A percentile compares a stretch with the other conserved stretches of the same genome.
Conservation (phyloP, 2,329 filamentous ascomycete genomes). For the Aspergillus sp. region DNA sequence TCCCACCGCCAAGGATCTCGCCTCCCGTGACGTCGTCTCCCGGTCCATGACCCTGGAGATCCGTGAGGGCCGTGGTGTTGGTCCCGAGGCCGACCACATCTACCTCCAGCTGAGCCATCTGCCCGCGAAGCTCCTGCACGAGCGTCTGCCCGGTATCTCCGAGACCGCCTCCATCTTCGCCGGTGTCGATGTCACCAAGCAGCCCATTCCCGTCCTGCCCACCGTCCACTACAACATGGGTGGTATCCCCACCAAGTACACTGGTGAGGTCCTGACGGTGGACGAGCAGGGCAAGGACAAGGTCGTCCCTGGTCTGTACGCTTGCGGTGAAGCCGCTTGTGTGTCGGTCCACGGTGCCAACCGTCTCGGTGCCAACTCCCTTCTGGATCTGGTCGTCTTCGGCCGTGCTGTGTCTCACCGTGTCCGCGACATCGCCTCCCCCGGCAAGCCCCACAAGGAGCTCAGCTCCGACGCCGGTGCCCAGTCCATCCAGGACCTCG, state of each 20-base stretch:
- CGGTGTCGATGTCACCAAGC: slow-evolving; percentile 94
- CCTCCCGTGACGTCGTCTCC: slow-evolving; percentile 92
- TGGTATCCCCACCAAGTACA: slow-evolving; percentile 97
- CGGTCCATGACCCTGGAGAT: slow-evolving; percentile 99
- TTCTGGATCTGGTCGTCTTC: slow-evolving; percentile 96
- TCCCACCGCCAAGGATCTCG: slow-evolving; percentile 95
- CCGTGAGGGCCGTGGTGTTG: slow-evolving; percentile 93
- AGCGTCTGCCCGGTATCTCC: slow-evolving; percentile 96
- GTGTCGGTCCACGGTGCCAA: slow-evolving; percentile 98
- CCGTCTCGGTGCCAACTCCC: slow-evolving; percentile 95
- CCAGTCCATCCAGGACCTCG: slow-evolving; percentile 80
- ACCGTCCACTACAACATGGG: slow-evolving; percentile 99
- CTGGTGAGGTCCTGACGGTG: slow-evolving; percentile 88
- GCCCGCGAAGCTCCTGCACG: slow-evolving; percentile 85
- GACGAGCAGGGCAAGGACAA: slow-evolving; percentile 85
- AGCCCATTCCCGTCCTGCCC: slow-evolving; percentile 92
- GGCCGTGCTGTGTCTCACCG: slow-evolving; percentile 96
- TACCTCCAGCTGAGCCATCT: slow-evolving; percentile 97
- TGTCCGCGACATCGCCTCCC: slow-evolving; percentile 89
- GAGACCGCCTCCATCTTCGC: slow-evolving; percentile 97
- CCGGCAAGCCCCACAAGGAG: slow-evolving; percentile 76
- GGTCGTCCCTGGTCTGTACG: slow-evolving; percentile 91
- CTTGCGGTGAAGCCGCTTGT: slow-evolving; percentile 94
- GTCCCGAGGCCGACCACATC: slow-evolving; percentile 96
- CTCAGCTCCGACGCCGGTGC: slow-evolving; percentile 83